Base-by-base conservation (phyloP, 1,284 basidiomycete genomes). In the Microbotryum intermedium region DNA sequence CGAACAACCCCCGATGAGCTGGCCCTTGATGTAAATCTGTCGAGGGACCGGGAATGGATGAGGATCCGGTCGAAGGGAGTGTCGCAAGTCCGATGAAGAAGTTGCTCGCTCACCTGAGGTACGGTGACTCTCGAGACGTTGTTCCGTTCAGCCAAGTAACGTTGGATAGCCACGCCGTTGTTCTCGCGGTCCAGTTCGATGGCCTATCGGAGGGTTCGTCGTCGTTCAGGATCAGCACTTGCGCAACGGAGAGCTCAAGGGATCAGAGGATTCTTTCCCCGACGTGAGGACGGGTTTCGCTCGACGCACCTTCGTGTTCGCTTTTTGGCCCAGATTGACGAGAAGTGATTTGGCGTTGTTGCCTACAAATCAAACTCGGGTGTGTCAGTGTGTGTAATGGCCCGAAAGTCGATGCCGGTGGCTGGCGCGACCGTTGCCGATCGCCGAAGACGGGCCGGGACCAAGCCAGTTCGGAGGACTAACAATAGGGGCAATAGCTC, bases 401-500 rank as follows among this genome's bases (percentile, higher is more conserved):
- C n/a, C n/a, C n/a, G n/a, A n/a, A n/a, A n/a, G n/a, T n/a, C n/a
- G n/a, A n/a, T n/a, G n/a, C n/a, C n/a, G n/a, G n/a, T n/a, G n/a
- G n/a, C n/a, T n/a, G n/a, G n/a, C n/a, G n/a, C n/a, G n/a, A n/a
- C n/a, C n/a, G n/a, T n/a, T n/a, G n/a, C n/a, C 34, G 34, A 39
- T 39, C 34, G 34, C 34, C 34, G 34, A 39, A 16, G 34, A 39
- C 18, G 34, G 18, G 29, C 29, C 29, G 29, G 10, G 10, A n/a
- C n/a, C n/a, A n/a, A n/a, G n/a, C n/a, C n/a, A n/a, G n/a, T n/a
- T n/a, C n/a, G n/a, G 20, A 39, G 10, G 34, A 42, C 44, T 23
- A 16, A 53, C 66, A 67, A 39, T 65, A 65, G 0, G 66, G 66
- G 55, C 66, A 67, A 50, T 62, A 67, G 7, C 57, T 58, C 45